Base-by-base conservation (phyloP, 1,284 basidiomycete species). In the Mycocalia duriaeana region DNA sequence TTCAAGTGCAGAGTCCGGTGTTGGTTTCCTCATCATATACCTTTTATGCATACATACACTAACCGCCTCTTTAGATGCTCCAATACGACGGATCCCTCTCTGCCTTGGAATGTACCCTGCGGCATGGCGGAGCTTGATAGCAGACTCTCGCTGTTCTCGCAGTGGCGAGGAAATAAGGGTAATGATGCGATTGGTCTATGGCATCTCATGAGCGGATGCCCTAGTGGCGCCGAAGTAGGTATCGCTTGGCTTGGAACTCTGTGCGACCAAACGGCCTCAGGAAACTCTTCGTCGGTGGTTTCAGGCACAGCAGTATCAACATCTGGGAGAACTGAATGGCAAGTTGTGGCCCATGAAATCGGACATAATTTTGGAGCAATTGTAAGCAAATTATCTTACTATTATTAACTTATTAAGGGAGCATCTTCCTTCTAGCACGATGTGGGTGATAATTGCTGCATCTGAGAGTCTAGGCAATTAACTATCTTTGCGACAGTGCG, bases 301-400 rank as follows among this genome's bases (percentile, higher is more conserved):
- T 89, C 85, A 22, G 91, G 92, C 3, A 90, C 91, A 0, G 91
- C 83, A 5, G 90, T 95, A 7, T 90, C 89, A 6, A 91, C 89
- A 3, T 75, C 82, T 20, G 81, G 81, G 8, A 68, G 74, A 20
- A 76, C 89, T 54, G 88, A 89, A 59, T 86, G 83, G 85, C 86
- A 90, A 66, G 81, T 89, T 57, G 76, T 94, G 31, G 79, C 90
- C 16, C 93, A 95, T 66, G 93, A 95, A 66, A 91, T 90, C 51
- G 90, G 88, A 2, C 89, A 91, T 63, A 93, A 92, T 60, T 93
- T 94, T 68, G 91, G 91, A 46, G 90, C 91, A n/a, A 91, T 94
- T 57, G 85, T 88, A 56, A 69, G 85, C 76, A 13, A 11, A 34
- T 50, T 25, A n/a, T 52, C 42, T 43, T 41, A 26, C 37, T 18